phyloP scores from a whole-genome alignment of 139 green algal species.

The Chlorella ohadii region DNA sequence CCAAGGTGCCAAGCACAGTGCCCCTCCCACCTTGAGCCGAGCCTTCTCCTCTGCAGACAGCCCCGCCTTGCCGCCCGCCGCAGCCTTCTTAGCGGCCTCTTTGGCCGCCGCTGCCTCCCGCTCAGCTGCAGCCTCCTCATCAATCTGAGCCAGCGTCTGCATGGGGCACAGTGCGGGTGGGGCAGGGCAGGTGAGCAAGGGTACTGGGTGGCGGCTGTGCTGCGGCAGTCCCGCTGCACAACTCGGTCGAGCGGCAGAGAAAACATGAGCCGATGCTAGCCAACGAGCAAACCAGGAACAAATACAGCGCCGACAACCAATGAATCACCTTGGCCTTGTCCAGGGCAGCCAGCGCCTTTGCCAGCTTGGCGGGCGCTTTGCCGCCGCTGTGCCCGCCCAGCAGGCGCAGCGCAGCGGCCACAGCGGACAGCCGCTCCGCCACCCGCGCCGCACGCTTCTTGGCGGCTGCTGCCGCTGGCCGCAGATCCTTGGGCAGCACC shows the following conservation, averaged over 20 bases:
- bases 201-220: too few species aligned
- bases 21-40: background rate
- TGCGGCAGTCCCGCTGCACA: too few species aligned
- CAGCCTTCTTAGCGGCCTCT: conserved; percentile 1
- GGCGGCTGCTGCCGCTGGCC: conserved; percentile 28
- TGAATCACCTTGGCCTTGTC: conserved; percentile 34
- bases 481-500: conserved; percentile 49
- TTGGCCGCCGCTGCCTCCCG: conserved; percentile 5
- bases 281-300: too few species aligned
- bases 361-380: conserved; percentile 48
- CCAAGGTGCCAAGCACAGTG: too few species aligned
- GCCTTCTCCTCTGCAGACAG: conserved; percentile 20
- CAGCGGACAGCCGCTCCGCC: conserved; percentile 51
- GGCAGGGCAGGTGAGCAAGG: too few species aligned
- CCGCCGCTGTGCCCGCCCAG: conserved; percentile 36
- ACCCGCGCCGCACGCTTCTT: conserved; percentile 52
- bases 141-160: conserved; percentile 15
- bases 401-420: conserved; percentile 34
- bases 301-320: too few species aligned
- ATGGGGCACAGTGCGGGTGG: background rate
- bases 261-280: too few species aligned
- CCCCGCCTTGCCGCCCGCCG: background rate
- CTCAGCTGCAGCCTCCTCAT: conserved; percentile 2
- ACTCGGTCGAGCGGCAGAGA: too few species aligned
- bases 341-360: conserved; percentile 53